Evolutionary conservation across 495 filamentous ascomycete genomes (phyloP).

Genomic region (Sabuloglossum arenarium): DNA sequence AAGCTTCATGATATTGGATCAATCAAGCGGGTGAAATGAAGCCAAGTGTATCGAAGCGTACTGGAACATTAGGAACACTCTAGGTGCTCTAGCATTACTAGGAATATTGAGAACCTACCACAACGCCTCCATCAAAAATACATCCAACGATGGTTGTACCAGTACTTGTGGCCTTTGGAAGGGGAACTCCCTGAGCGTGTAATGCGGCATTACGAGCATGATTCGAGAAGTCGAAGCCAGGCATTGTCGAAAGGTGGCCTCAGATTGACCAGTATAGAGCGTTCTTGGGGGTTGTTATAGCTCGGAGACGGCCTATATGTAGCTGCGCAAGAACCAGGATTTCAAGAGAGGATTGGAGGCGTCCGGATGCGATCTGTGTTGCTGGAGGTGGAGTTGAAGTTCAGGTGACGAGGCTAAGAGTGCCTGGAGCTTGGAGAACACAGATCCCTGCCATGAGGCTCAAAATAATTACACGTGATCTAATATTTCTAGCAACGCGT

Average conservation of each 20-base stretch:
- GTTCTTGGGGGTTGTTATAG: neutral
- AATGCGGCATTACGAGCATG: conserved; percentile 94
- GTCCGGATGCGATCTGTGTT: neutral
- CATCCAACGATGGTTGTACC: conserved; percentile 99
- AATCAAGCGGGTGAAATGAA: neutral
- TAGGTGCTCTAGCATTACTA: neutral
- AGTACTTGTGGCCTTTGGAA: conserved; percentile 95
- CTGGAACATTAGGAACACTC: too few species aligned
- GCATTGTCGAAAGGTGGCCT: conserved; percentile 37
- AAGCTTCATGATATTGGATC: neutral
- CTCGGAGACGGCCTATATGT: neutral
- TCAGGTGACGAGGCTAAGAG: neutral
- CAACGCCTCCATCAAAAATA: conserved; percentile 89
- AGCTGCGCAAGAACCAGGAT: neutral
- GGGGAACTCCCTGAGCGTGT: conserved; percentile 75
- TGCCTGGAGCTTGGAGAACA: neutral
- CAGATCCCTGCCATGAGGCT: neutral
- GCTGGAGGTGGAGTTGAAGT: neutral
- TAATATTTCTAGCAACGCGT: too few species aligned
- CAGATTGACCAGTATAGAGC: neutral
- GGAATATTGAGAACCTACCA: conserved; percentile 30
- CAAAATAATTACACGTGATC: neutral
- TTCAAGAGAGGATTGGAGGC: neutral
- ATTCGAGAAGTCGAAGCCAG: conserved; percentile 98
- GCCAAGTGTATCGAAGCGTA: too few species aligned